These are phyloP conservation scores for Fusarium pininemorale DNA, from an alignment of 2,329 filamentous ascomycete genomes.

Conservation along the genomic window DNA sequence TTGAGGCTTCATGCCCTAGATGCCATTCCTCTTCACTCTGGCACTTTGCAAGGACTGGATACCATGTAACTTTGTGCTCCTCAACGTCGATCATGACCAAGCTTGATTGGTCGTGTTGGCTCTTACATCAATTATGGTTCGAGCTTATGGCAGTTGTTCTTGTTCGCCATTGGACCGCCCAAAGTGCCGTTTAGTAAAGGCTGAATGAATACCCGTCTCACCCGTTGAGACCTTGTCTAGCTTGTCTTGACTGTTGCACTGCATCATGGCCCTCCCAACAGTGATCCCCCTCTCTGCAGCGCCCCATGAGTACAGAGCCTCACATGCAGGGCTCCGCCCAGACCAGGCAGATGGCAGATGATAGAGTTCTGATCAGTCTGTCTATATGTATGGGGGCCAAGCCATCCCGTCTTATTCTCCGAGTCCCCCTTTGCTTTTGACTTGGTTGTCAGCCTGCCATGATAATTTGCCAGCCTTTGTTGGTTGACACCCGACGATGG, in stretches of 20 bases:
- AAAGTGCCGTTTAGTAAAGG: conserved; percentile 9
- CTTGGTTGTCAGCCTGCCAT: conserved; percentile 36
- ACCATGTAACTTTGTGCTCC: conserved; percentile 16
- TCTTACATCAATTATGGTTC: conserved; percentile 10
- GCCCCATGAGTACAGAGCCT: conserved; percentile 39
- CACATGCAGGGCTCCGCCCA: conserved; percentile 36
- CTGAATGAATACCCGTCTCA: conserved; percentile 21
- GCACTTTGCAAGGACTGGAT: conserved; percentile 1
- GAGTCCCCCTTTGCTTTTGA: conserved; percentile 12
- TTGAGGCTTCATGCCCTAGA: not conserved
- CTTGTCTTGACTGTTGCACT: conserved; percentile 26
- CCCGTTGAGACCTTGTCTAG: conserved; percentile 27
- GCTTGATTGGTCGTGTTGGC: conserved; percentile 22
- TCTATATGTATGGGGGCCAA: conserved; percentile 42
- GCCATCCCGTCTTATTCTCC: conserved; percentile 29
- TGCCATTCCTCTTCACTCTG: not conserved
- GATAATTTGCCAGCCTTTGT: conserved; percentile 32
- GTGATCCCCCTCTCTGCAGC: conserved; percentile 19
- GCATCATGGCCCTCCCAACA: conserved; percentile 35
- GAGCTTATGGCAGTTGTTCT: conserved; percentile 29
- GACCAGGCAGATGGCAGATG: conserved; percentile 19
- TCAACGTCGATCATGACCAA: conserved; percentile 22
- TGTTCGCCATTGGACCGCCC: conserved; percentile 21
- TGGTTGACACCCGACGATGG: conserved; percentile 44
- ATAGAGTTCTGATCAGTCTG: conserved; percentile 9